phyloP scores from a whole-genome alignment of 139 green algal genomes.

The Desmodesmus armatus region DNA sequence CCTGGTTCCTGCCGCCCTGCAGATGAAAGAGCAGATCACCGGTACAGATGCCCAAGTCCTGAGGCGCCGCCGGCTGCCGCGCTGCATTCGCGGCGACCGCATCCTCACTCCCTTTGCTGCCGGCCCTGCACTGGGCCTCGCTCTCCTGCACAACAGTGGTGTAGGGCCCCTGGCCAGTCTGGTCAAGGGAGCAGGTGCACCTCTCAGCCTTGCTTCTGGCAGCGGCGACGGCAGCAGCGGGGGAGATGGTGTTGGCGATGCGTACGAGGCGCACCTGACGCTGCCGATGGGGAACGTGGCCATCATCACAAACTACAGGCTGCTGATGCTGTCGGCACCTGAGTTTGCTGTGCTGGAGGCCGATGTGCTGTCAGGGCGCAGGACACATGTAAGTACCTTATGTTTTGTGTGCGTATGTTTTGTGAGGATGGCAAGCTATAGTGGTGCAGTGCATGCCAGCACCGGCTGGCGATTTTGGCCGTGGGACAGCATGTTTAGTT shows the following conservation, averaged over 20 bases:
- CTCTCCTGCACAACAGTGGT: constrained; percentile 59
- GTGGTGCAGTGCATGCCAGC: too few species aligned
- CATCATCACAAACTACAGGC: constrained; percentile 78
- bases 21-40: constrained; percentile 5
- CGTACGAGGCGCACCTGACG: constrained; percentile 88
- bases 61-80: constrained; percentile 63
- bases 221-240: neutral
- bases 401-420: neutral
- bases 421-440: too few species aligned
- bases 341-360: constrained; percentile 70
- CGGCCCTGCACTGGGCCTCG: constrained; percentile 73
- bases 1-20: neutral
- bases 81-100: constrained; percentile 81
- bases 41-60: neutral
- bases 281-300: constrained; percentile 75
- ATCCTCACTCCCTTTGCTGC: constrained; percentile 70
- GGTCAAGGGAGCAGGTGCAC: constrained; percentile 28
- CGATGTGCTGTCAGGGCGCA: constrained; percentile 35
- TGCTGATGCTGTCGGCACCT: constrained; percentile 72
- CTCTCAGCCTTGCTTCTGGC: constrained; percentile 4
- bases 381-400: constrained; percentile 16
- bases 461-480: too few species aligned
- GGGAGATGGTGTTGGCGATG: constrained; percentile 25
- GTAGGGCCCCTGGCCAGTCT: constrained; percentile 31
- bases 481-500: too few species aligned